Base-by-base conservation (phyloP, 805 yeast species). In the Kodamaea laetipori region DNA sequence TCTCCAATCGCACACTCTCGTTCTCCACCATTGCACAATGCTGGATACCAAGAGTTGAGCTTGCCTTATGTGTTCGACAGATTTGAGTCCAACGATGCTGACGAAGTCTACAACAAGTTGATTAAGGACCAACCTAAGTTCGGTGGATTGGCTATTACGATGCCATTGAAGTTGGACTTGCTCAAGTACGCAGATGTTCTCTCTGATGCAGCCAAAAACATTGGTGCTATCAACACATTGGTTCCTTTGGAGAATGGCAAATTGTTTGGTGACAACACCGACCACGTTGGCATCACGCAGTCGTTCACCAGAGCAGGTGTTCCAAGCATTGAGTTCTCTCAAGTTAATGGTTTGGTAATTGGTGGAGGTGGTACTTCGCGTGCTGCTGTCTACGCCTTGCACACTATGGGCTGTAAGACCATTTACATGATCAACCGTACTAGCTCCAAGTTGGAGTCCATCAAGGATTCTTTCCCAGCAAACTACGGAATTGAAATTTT, bases 331-430 rank as follows among this genome's bases (percentile, higher is more conserved):
- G 61, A 59, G 16, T 57, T 54, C 46, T 55, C 57, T 23, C 53
- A 49, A 3, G 69, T 74, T 9, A 67, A 76, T 45, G 97, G 97
- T 24, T 67, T 90, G 46, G 85, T 94, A 35, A 73, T 94, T 51
- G 99, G 99, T 40, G 97, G 96, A 15, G 99, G 99, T 32, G 99
- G 99, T 34, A 90, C 99, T 18, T 83, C 97, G 1, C 78, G 97
- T 57, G 97, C 99, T 32, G 98, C 97, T 0, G 80, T 87, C 11
- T 90, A 78, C 62, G 97, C 99, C 1, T 73, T 94, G 51, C 78
- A 81, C 58, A 58, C 79, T 48, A 67, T 92, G 71, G 97, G 97
- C 2, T 88, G 95, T 63, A 54, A 67, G 16, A 80, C 73, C 53
- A 86, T 92, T 47, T 89, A 81, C 68, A 72, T 92, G 71, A 60